Evolutionary conservation across 306 rosid genomes (phyloP), one percentile per base, ranked within the genome.

Genomic region (Vachellia collinsii): DNA sequence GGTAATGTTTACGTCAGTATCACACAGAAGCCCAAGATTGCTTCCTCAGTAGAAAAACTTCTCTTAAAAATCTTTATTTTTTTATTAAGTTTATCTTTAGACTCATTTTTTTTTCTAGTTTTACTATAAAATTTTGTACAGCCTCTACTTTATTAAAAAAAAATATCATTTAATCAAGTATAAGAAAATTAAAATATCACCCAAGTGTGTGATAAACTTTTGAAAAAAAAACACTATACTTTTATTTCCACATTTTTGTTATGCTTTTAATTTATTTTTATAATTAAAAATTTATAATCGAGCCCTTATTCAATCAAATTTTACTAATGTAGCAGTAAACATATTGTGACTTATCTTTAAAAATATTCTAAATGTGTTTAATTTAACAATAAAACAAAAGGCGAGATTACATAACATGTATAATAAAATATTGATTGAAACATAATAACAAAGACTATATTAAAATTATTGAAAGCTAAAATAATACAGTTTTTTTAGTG

Each of bases 21-120:
- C 88, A 86, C 80, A 72, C 53, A 51, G 36, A 50, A 79, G 86
- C 87, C 77, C 53, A 75, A 8, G 86, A 78, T 90, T 87, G 91
- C 90, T 88, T 88, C 86, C 67, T 84, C 86, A 39, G 72, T 87
- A 82, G 81, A 88, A 85, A 86, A 85, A 86, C 89, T 84, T 85
- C 44, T 69, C 66, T 75, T 9, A 83, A 78, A 81, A 22, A 59
- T 59, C 37, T 53, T 50, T 0, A 1, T 53, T 19, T 53, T 53
- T n/a, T 17, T 2, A 9, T 5, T 22, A 22, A 58, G 14, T 22
- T 8, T 22, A 20, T 22, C 8, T 10, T 23, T 20, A 22, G 16
- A 23, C 37, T 59, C 14, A 4, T 23, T 59, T 23, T 59, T 11
- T 37, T 23, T 59, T 11, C 37, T 23, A 59, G 11, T 25, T 59